Conservation (phyloP, 768 basidiomycete genomes). For the Daedaleopsis sinensis region DNA sequence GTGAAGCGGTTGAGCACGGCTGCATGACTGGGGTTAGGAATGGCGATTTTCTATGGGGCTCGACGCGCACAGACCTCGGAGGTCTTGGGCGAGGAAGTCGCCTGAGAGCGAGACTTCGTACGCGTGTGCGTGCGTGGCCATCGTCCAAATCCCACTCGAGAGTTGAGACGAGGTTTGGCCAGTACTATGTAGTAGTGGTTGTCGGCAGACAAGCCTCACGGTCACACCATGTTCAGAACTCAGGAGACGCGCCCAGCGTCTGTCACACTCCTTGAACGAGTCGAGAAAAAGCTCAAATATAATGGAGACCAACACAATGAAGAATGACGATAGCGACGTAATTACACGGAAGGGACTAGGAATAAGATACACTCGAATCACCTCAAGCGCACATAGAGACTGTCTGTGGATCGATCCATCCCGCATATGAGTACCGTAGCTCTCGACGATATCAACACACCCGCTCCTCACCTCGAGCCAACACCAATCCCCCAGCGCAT, state of each 20-base stretch:
- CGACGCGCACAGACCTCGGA: slow-evolving; percentile 33
- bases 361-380: slow-evolving; percentile 12
- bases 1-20: slow-evolving; percentile 81
- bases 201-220: background rate
- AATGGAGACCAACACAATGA: background rate
- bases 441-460: too few species aligned
- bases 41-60: too few species aligned
- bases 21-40: slow-evolving; percentile 30
- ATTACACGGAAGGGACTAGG: slow-evolving; percentile 4
- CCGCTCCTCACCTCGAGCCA: background rate
- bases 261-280: too few species aligned
- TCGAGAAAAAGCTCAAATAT: background rate
- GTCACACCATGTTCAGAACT: background rate
- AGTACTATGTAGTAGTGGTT: background rate
- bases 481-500: background rate
- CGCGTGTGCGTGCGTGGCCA: slow-evolving; percentile 57
- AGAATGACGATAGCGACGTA: background rate
- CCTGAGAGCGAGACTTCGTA: slow-evolving; percentile 86
- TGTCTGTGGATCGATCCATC: background rate
- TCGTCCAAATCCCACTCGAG: background rate
- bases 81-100: slow-evolving; percentile 78
- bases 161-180: background rate
- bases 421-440: background rate
- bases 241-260: background rate
- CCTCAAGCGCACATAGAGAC: background rate